Percentiles rank a stretch among this genome's conserved stretches.
Conservation (phyloP, 2,329 filamentous ascomycete genomes). For the Fusarium clavum region DNA sequence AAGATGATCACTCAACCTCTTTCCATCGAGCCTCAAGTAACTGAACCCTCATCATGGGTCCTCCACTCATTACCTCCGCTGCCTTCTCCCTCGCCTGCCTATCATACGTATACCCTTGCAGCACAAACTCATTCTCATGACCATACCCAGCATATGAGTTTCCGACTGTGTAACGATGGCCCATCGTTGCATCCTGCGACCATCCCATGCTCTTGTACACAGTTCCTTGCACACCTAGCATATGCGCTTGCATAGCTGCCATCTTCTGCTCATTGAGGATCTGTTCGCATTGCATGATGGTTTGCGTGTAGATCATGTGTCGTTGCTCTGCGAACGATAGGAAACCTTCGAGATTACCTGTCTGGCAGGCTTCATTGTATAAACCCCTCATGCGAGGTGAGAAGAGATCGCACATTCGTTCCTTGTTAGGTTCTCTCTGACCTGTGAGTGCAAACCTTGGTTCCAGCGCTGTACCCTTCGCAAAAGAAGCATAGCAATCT, state of each 20-base stretch:
- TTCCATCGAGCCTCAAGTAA: slow-evolving; percentile 52
- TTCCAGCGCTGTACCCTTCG: slow-evolving; percentile 46
- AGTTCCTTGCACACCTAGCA: slow-evolving; percentile 43
- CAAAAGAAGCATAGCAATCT: slow-evolving; percentile 52
- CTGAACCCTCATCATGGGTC: slow-evolving; percentile 35
- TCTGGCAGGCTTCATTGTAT: slow-evolving; percentile 48
- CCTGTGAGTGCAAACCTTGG: slow-evolving; percentile 47
- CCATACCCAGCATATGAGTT: slow-evolving; percentile 50
- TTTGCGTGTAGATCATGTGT: slow-evolving; percentile 50
- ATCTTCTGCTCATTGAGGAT: slow-evolving; percentile 46
- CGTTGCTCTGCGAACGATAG: slow-evolving; percentile 43
- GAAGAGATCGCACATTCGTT: slow-evolving; percentile 53
- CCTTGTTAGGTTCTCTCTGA: slow-evolving; percentile 13
- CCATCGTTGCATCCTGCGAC: slow-evolving; percentile 20
- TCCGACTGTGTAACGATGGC: slow-evolving; percentile 46
- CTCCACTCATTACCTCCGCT: slow-evolving; percentile 24
- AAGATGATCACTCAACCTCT: slow-evolving; percentile 48
- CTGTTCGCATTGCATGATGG: slow-evolving; percentile 41
- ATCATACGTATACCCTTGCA: slow-evolving; percentile 49
- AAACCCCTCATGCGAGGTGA: slow-evolving; percentile 52
- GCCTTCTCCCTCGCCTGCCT: slow-evolving; percentile 43
- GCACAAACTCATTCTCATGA: slow-evolving; percentile 46
- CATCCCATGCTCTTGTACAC: slow-evolving; percentile 44
- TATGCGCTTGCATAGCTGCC: slow-evolving; percentile 43
- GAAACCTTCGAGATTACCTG: slow-evolving; percentile 43